phyloP scores from a whole-genome alignment of 2,329 filamentous ascomycete species.

The Colletotrichum euphorbiae region DNA sequence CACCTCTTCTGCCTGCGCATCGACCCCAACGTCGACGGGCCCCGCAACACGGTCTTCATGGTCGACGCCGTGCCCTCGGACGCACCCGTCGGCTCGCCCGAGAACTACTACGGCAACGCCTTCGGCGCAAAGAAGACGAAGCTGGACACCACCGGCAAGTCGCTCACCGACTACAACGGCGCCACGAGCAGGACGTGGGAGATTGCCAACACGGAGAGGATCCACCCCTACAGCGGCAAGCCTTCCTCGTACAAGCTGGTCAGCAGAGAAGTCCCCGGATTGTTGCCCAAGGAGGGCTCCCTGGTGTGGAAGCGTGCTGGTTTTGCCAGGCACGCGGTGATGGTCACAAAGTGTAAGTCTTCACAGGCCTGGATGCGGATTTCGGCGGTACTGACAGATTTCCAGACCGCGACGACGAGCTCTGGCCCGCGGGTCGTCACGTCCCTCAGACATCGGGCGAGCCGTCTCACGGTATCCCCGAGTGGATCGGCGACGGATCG shows the following conservation, averaged over 20 bases:
- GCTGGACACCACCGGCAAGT: slow-evolving; percentile 75
- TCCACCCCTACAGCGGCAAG: slow-evolving; percentile 90
- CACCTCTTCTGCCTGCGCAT: slow-evolving; percentile 93
- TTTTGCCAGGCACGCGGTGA: slow-evolving; percentile 87
- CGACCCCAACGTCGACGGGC: slow-evolving; percentile 88
- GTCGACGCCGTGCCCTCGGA: slow-evolving; percentile 79
- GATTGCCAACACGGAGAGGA: slow-evolving; percentile 83
- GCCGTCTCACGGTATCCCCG: slow-evolving; percentile 76
- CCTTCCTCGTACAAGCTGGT: slow-evolving; percentile 90
- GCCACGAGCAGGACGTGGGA: slow-evolving; percentile 88
- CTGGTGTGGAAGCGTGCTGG: slow-evolving; percentile 91
- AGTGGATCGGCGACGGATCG: slow-evolving; percentile 80
- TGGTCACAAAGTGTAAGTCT: slow-evolving; percentile 86
- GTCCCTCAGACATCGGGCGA: slow-evolving; percentile 89
- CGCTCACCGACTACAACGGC: slow-evolving; percentile 84
- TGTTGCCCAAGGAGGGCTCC: slow-evolving; percentile 84
- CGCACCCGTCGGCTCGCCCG: slow-evolving; percentile 80
- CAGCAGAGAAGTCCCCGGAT: slow-evolving; percentile 81
- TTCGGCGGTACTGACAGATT: neutral
- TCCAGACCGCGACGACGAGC: slow-evolving; percentile 80
- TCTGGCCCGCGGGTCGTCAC: slow-evolving; percentile 88
- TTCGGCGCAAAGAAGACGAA: slow-evolving; percentile 89
- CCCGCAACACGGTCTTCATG: slow-evolving; percentile 86
- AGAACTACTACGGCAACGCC: slow-evolving; percentile 91
- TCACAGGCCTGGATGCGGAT: neutral